phyloP scores from a whole-genome alignment of 2,329 filamentous ascomycete genomes.

The Exophiala sp. region DNA sequence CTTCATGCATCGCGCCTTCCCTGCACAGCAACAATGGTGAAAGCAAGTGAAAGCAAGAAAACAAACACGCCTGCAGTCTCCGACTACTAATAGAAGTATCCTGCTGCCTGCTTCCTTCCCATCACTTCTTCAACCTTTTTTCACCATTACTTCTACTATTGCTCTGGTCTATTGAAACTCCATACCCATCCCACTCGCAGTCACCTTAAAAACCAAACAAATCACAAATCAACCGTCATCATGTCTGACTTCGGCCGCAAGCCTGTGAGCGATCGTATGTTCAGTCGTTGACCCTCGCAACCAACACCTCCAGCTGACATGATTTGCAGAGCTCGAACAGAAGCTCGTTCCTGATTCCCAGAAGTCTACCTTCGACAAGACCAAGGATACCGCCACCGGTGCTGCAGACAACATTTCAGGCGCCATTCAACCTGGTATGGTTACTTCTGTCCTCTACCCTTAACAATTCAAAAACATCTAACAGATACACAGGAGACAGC shows the following conservation, averaged over 20 bases:
- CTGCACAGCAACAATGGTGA: background rate
- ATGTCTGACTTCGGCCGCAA: constrained; percentile 56
- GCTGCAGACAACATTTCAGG: constrained; percentile 50
- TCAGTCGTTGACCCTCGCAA: background rate
- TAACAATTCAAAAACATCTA: background rate
- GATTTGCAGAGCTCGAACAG: constrained; percentile 46
- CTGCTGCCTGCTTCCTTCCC: background rate
- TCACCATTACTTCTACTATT: too few relatives aligned
- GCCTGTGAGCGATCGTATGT: constrained; percentile 47
- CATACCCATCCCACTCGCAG: background rate
- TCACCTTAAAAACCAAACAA: too few relatives aligned
- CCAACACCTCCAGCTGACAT: constrained; percentile 8
- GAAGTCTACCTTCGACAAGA: constrained; percentile 57
- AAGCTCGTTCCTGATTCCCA: constrained; percentile 52
- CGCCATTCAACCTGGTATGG: constrained; percentile 32
- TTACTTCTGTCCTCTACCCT: background rate
- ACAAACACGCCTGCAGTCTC: background rate
- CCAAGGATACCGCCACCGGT: constrained; percentile 53
- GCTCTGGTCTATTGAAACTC: too few relatives aligned
- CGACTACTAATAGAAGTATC: background rate
- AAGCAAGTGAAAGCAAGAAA: constrained; percentile 38
- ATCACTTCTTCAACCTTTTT: too few relatives aligned
- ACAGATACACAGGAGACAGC: constrained; percentile 38
- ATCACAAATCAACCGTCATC: constrained; percentile 23
- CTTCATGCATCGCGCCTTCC: background rate